Percentiles rank a stretch among this genome's conserved stretches.
phyloP scores from a whole-genome alignment of 2,329 filamentous ascomycete species.

The Teratosphaeria viscida region DNA sequence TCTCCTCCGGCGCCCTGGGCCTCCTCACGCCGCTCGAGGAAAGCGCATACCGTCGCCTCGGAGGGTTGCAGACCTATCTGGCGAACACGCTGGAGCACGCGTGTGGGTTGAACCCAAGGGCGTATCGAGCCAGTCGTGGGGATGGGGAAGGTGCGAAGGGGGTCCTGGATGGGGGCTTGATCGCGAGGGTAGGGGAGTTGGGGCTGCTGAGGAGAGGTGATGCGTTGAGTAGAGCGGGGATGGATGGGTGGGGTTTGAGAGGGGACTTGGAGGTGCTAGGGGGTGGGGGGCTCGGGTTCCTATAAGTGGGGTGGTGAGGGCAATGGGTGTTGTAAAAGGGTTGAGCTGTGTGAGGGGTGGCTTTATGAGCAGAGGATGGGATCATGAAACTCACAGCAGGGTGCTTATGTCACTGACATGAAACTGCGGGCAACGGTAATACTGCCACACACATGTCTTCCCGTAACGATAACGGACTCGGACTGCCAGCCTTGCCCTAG shows the following conservation, averaged over 20 bases:
- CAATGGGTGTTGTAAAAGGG: background rate
- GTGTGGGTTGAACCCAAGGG: conserved; percentile 73
- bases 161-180: conserved; percentile 66
- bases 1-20: conserved; percentile 64
- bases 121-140: conserved; percentile 49
- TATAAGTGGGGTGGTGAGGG: conserved; percentile 5
- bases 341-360: too few relatives aligned
- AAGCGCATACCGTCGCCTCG: conserved; percentile 70
- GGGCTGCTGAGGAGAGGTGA: conserved; percentile 36
- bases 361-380: too few relatives aligned
- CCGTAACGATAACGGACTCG: too few relatives aligned
- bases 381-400: too few relatives aligned
- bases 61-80: conserved; percentile 70
- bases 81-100: conserved; percentile 63
- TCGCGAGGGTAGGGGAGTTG: conserved; percentile 45
- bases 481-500: too few relatives aligned
- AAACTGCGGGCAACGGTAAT: too few relatives aligned
- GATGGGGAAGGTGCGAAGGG: conserved; percentile 44
- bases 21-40: conserved; percentile 70
- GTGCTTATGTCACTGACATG: too few relatives aligned
- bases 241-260: conserved; percentile 55
- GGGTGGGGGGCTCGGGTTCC: conserved; percentile 46
- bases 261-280: conserved; percentile 60
- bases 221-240: background rate
- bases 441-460: too few relatives aligned